These are phyloP conservation scores for Colletotrichum horii DNA, from an alignment of 2,329 filamentous ascomycete species.

Conservation along the genomic window DNA sequence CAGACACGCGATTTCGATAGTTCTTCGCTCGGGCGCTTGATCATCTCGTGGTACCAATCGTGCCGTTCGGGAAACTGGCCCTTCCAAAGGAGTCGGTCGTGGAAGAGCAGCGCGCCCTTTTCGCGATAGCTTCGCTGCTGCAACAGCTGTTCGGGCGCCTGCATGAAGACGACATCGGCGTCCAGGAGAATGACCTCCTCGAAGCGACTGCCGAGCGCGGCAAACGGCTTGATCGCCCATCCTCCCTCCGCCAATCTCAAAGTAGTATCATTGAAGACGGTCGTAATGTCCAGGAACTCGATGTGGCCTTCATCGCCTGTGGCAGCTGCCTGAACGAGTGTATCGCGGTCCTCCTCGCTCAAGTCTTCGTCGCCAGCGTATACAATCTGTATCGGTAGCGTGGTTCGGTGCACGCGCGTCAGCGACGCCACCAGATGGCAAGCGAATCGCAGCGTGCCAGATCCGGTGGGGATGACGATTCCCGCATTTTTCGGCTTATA, in stretches of 20 bases:
- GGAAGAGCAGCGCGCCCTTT: conserved; percentile 42
- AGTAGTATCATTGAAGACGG: conserved; percentile 35
- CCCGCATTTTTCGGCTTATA: conserved; percentile 27
- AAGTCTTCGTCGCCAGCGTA: conserved; percentile 41
- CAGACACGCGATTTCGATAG: conserved; percentile 41
- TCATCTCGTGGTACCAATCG: conserved; percentile 41
- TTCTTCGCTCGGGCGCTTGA: conserved; percentile 37
- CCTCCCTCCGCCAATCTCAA: conserved; percentile 33
- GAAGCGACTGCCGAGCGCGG: conserved; percentile 38
- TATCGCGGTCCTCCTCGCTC: conserved; percentile 25
- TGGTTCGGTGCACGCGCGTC: conserved; percentile 31
- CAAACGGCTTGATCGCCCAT: conserved; percentile 48
- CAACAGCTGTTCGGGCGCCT: conserved; percentile 37
- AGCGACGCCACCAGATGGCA: conserved; percentile 39
- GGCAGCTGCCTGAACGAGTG: conserved; percentile 25
- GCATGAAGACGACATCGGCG: conserved; percentile 43
- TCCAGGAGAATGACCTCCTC: conserved; percentile 44
- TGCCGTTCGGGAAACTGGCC: conserved; percentile 36
- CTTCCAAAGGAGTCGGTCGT: conserved; percentile 46
- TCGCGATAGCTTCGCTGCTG: conserved; percentile 33
- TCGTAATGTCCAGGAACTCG: conserved; percentile 36
- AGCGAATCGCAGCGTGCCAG: conserved; percentile 35
- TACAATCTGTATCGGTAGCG: conserved; percentile 39
- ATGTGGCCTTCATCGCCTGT: conserved; percentile 15
- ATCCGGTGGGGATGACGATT: conserved; percentile 40